A percentile compares a stretch with the other conserved stretches of the same genome.
phyloP scores from a whole-genome alignment of 441 rosid genomes.

The Theobroma grandiflorum region DNA sequence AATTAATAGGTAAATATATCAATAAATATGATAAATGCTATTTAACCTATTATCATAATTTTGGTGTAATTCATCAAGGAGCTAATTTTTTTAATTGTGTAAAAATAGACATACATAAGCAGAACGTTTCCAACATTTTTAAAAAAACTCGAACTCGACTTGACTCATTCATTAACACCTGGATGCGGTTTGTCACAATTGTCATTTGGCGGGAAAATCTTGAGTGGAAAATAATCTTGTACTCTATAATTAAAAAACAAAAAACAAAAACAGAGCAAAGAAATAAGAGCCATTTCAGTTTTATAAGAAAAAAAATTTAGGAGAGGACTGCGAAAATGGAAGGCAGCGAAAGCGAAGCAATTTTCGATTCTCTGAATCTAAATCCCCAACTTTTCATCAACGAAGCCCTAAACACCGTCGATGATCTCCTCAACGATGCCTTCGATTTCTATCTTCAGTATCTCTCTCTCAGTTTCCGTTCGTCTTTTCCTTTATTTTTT shows the following conservation, averaged over 20 bases:
- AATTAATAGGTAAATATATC: too few relatives aligned
- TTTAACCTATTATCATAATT: too few relatives aligned
- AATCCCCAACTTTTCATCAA: conserved; percentile 82
- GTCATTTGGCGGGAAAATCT: conserved; percentile 11
- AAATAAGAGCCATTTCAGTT: background rate
- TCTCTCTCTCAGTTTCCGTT: background rate
- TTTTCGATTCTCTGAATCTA: conserved; percentile 66
- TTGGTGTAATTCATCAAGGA: too few relatives aligned
- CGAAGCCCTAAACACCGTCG: conserved; percentile 73
- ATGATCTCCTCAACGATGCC: conserved; percentile 68
- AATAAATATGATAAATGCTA: too few relatives aligned
- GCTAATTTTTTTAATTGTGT: too few relatives aligned
- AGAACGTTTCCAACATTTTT: too few relatives aligned
- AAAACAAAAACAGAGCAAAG: background rate
- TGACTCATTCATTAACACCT: too few relatives aligned
- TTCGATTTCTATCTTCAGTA: conserved; percentile 67
- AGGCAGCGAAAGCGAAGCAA: conserved; percentile 64
- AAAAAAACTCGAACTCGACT: too few relatives aligned
- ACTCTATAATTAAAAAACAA: background rate
- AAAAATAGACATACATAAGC: too few relatives aligned
- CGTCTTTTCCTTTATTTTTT: background rate
- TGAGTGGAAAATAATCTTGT: background rate
- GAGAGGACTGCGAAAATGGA: conserved; percentile 48
- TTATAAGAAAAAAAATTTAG: background rate
- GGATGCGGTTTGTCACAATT: background rate